Evolutionary conservation across 2,329 filamentous ascomycete species (phyloP), one percentile per base, ranked within the genome.

Genomic region (Sporothrix brunneoviolacea): DNA sequence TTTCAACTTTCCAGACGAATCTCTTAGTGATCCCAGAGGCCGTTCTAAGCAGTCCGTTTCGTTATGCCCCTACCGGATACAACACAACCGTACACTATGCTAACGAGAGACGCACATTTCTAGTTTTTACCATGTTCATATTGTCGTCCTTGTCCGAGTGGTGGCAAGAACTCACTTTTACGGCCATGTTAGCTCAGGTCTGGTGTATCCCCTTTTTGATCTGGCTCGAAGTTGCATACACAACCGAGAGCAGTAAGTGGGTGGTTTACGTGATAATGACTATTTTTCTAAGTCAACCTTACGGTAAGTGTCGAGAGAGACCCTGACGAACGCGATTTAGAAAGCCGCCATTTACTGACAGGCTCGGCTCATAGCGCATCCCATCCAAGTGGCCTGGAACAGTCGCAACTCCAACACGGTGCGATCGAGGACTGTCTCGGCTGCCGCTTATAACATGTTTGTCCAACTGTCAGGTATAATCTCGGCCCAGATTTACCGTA

Each of bases 381-480:
- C 64, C 0, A 65, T 65, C 4, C 47, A 63, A 75, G 80, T 83
- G 0, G 77, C 74, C 0, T 76, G 80, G 64, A 81, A 75, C 2
- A 80, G 77, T 4, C 72, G 79, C 48, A 85, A 85, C 59, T 75
- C 79, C 1, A 79, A 80, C 27, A 73, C 75, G 2, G 81, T 85
- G 1, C 71, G 80, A 2, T 83, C 81, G 0, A 67, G 82, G 3
- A 79, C 82, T 0, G 77, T 85, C 9, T 76, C 76, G 0, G 74
- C 75, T 0, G 80, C 79, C 0, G 55, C 82, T 8, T 84, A 84
- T 65, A 84, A 84, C 58, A 76, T 76, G 71, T 67, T 65, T 22
- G 70, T 74, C 0, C 73, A 76, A 52, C 65, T 69, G 0, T 66
- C 66, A 19, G 68, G 62, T 44, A 72, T 75, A 42, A 67, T 71